Evolutionary conservation across 495 filamentous ascomycete species (phyloP).

Genomic region (Daldinia decipiens): DNA sequence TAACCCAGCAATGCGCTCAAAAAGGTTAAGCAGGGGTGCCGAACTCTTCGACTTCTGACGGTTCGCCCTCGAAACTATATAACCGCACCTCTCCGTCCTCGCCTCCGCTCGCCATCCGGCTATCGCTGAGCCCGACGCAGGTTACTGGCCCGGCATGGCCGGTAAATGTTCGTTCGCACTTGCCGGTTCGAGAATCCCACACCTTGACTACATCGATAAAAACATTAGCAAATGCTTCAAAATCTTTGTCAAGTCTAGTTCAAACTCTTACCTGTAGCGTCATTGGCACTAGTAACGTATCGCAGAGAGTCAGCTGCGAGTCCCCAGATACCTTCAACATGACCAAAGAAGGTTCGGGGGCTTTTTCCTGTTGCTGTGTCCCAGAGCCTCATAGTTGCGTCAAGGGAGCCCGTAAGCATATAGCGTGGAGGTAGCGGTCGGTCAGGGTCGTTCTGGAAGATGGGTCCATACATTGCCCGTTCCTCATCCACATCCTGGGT

Average conservation of each 20-base stretch:
- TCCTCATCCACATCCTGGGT: slow-evolving; percentile 52
- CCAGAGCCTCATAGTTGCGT: slow-evolving; percentile 93
- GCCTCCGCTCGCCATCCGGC: slow-evolving; percentile 85
- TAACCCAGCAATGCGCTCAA: background rate
- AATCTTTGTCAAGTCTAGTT: background rate
- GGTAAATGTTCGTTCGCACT: slow-evolving; percentile 89
- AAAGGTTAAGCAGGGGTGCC: slow-evolving; percentile 50
- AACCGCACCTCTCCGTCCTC: slow-evolving; percentile 92
- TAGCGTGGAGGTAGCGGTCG: slow-evolving; percentile 82
- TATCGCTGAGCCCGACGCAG: slow-evolving; percentile 89
- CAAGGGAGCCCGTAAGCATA: slow-evolving; percentile 90
- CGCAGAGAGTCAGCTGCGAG: slow-evolving; percentile 91
- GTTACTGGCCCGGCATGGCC: slow-evolving; percentile 92
- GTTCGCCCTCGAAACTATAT: slow-evolving; percentile 77
- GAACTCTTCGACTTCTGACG: slow-evolving; percentile 47
- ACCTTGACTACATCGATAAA: slow-evolving; percentile 65
- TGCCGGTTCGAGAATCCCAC: slow-evolving; percentile 92
- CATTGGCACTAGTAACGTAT: slow-evolving; percentile 87
- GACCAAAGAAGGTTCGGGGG: slow-evolving; percentile 92
- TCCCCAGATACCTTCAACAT: slow-evolving; percentile 95
- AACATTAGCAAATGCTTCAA: slow-evolving; percentile 19
- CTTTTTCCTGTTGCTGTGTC: slow-evolving; percentile 83
- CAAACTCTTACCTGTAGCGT: slow-evolving; percentile 75
- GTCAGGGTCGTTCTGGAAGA: slow-evolving; percentile 63
- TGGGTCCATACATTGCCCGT: slow-evolving; percentile 63